Evolutionary conservation across 805 yeast genomes (phyloP).

Genomic region (Vanderwaltozyma verrucispora): DNA sequence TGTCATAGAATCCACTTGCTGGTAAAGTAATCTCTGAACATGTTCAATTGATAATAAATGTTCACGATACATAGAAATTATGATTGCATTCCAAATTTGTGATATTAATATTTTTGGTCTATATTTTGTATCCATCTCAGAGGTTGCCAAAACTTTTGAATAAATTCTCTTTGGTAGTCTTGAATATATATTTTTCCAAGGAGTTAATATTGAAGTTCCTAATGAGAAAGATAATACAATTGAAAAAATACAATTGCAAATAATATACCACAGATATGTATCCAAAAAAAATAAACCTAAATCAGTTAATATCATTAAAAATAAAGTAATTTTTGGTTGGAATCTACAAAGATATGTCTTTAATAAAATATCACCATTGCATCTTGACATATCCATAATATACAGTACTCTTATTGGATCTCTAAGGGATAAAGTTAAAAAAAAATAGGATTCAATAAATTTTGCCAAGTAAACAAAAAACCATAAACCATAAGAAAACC

Average conservation of each 20-base stretch:
- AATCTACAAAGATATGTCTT: constrained; percentile 43
- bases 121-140: constrained; percentile 36
- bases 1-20: constrained; percentile 31
- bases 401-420: constrained; percentile 67
- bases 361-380: constrained; percentile 50
- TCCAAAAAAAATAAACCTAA: constrained; percentile 64
- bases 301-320: constrained; percentile 48
- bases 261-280: constrained; percentile 77
- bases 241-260: constrained; percentile 68
- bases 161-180: constrained; percentile 66
- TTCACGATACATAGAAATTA: constrained; percentile 73
- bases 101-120: constrained; percentile 50
- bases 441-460: constrained; percentile 68
- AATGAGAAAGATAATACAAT: constrained; percentile 58
- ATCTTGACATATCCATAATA: constrained; percentile 41
- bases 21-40: constrained; percentile 55
- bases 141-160: constrained; percentile 52
- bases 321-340: constrained; percentile 49
- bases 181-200: constrained; percentile 75
- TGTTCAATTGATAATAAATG: constrained; percentile 68
- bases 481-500: constrained; percentile 66
- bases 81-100: constrained; percentile 76
- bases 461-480: constrained; percentile 55
- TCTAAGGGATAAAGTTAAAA: constrained; percentile 57
- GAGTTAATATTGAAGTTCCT: constrained; percentile 81